These are phyloP conservation scores for Fusarium sp. DNA, from an alignment of 2,329 filamentous ascomycete species.

Conservation along the genomic window DNA sequence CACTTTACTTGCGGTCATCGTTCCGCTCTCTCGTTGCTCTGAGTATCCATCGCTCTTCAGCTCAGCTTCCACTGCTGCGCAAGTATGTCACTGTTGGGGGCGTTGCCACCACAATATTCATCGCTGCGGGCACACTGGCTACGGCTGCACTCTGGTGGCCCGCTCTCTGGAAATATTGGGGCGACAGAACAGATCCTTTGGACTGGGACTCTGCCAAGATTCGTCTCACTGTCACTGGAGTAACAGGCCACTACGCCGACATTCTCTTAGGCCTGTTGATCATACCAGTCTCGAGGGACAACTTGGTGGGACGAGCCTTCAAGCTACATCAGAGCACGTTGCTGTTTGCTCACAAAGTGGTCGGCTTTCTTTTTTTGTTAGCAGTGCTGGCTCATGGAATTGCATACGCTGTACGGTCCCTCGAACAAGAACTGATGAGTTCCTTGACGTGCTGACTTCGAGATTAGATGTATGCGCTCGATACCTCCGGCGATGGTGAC, in stretches of 20 bases:
- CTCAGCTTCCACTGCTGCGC: conserved; percentile 4
- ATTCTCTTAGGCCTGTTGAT: conserved; percentile 16
- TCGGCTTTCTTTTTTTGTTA: conserved; percentile 5
- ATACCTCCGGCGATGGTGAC: conserved; percentile 1
- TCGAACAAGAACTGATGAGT: neutral
- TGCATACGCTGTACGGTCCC: conserved; percentile 8
- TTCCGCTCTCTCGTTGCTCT: neutral
- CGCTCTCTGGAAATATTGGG: conserved; percentile 12
- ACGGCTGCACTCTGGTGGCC: conserved; percentile 11
- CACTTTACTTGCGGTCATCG: neutral
- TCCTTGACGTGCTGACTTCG: neutral
- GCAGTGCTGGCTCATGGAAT: neutral
- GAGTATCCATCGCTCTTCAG: neutral
- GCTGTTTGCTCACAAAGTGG: conserved; percentile 10
- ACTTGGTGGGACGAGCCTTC: conserved; percentile 10
- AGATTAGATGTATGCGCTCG: conserved; percentile 5
- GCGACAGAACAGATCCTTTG: conserved; percentile 14
- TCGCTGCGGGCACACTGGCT: neutral
- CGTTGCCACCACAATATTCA: neutral
- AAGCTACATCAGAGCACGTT: conserved; percentile 8
- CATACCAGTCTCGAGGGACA: conserved; percentile 13
- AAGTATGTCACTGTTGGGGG: conserved; percentile 4
- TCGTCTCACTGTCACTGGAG: conserved; percentile 10
- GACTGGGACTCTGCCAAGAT: conserved; percentile 14
- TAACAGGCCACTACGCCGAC: conserved; percentile 20